Evolutionary conservation across 2,329 filamentous ascomycete species (phyloP).

Genomic region (Colletotrichum somersetense): DNA sequence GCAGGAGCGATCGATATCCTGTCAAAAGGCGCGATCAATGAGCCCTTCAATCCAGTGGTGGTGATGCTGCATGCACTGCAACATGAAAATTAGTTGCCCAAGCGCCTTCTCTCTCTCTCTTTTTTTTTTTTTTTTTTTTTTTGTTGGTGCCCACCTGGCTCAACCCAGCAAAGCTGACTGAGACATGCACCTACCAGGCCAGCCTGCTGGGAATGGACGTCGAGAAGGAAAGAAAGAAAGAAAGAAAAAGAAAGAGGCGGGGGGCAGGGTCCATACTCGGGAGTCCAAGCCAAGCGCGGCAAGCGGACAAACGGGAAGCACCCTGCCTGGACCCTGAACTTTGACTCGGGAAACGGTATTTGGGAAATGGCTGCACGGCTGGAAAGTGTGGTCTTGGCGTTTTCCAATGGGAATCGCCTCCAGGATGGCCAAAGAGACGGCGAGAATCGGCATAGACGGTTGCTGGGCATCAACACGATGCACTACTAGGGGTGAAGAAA

Average conservation of each 20-base stretch:
- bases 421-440: not conserved
- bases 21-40: not conserved
- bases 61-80: constrained; percentile 16
- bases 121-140: not conserved
- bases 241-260: not conserved
- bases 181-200: constrained; percentile 19
- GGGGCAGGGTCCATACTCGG: constrained; percentile 13
- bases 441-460: not conserved
- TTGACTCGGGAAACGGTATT: constrained; percentile 7
- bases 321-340: constrained; percentile 25
- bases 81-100: constrained; percentile 1
- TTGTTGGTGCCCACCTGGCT: not conserved
- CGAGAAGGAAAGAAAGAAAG: not conserved
- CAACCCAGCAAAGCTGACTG: constrained; percentile 9
- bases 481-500: no score
- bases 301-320: not conserved
- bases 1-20: not conserved
- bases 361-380: not conserved
- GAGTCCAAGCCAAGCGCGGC: not conserved
- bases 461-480: not conserved
- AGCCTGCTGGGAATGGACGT: constrained; percentile 8
- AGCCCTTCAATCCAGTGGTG: not conserved
- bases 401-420: not conserved
- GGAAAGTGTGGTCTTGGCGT: not conserved
- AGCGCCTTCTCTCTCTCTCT: no score